Base-by-base conservation (phyloP, 331 rosid species). In the Saraca asoca region DNA sequence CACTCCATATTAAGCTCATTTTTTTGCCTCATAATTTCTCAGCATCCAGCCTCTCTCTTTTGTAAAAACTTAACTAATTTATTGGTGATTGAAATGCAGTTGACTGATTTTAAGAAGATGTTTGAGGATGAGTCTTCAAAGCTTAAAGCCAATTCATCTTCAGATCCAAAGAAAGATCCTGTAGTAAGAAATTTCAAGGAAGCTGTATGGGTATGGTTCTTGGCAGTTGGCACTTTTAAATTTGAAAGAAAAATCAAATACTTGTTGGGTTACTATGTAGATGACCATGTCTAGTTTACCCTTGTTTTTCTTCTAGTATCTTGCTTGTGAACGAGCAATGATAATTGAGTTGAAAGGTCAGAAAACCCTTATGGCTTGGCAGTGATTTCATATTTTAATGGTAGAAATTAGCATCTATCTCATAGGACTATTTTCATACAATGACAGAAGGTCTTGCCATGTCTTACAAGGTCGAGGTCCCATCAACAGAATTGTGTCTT, bases 191-290 rank as follows among this genome's bases (percentile, higher is more conserved):
- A 90, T 68, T 93, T 88, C 69, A 82, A 78, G 82, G 91, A 93
- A 78, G 95, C 92, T 73, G 75, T 93, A 14, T 93, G 98, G 98
- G 98, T 93, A 88, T 78, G 81, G 66, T 67, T 31, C 62, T 60
- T 67, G 49, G 17, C 1, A 24, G 31, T 24, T n/a, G n/a, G n/a
- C 51, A 61, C 35, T 24, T 54, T 51, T 16, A 54, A 33, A 51
- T 58, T 15, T 33, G 3, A 24, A 24, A 24, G 3, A 41, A 64
- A 65, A 39, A 58, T 61, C 31, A 11, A 9, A 50, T 38, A 35
- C 42, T 19, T 41, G 24, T 37, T 37, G 62, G 43, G 2, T 18
- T 20, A 59, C 48, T 24, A 42, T 24, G 24, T 24, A 13, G 62
- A 52, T 42, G 66, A 39, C 29, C 1, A 57, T 11, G 5, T 14